Percentiles rank a stretch among this genome's conserved stretches.
These are phyloP conservation scores for Fusarium tjaetaba DNA, from an alignment of 2,329 filamentous ascomycete species.

Conservation along the genomic window DNA sequence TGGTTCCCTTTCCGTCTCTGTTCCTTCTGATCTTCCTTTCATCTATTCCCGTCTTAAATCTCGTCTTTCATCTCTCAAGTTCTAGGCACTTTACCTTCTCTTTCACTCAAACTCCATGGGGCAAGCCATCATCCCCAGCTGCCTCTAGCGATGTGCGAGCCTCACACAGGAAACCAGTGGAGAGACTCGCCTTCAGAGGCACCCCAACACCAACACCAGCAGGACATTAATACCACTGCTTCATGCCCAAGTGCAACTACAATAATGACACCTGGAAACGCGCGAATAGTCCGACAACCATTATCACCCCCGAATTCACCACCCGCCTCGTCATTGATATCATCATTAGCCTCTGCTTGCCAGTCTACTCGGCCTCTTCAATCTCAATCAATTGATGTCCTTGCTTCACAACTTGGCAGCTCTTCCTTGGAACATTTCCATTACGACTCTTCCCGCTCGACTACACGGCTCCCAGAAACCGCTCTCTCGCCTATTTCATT, in stretches of 20 bases:
- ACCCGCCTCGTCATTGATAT: slow-evolving; percentile 2
- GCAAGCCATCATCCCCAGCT: slow-evolving; percentile 19
- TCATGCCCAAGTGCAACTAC: not conserved
- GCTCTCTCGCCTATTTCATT: slow-evolving; percentile 33
- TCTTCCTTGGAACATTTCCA: slow-evolving; percentile 33
- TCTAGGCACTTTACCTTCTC: not conserved
- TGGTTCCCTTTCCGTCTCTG: slow-evolving; percentile 22
- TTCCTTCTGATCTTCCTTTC: slow-evolving; percentile 6
- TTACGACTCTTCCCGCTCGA: not conserved
- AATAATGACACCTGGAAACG: slow-evolving; percentile 9
- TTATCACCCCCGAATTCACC: slow-evolving; percentile 37
- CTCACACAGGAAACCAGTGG: slow-evolving; percentile 33
- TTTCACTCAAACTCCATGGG: slow-evolving; percentile 32
- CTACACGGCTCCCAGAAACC: not conserved
- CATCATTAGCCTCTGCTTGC: not conserved
- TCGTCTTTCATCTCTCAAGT: not conserved
- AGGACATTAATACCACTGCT: not conserved
- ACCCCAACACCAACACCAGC: slow-evolving; percentile 1
- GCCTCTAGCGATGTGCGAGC: slow-evolving; percentile 38
- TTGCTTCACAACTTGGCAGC: slow-evolving; percentile 36
- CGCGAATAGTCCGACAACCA: slow-evolving; percentile 5
- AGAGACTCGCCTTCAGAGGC: slow-evolving; percentile 28
- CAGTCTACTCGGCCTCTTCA: not conserved
- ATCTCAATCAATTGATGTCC: slow-evolving; percentile 34
- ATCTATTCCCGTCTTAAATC: slow-evolving; percentile 1